Evolutionary conservation across 176 grass and related monocot species (phyloP), one percentile per base, ranked within the genome.

Genomic region (Rhipidocladum racemiflorum): DNA sequence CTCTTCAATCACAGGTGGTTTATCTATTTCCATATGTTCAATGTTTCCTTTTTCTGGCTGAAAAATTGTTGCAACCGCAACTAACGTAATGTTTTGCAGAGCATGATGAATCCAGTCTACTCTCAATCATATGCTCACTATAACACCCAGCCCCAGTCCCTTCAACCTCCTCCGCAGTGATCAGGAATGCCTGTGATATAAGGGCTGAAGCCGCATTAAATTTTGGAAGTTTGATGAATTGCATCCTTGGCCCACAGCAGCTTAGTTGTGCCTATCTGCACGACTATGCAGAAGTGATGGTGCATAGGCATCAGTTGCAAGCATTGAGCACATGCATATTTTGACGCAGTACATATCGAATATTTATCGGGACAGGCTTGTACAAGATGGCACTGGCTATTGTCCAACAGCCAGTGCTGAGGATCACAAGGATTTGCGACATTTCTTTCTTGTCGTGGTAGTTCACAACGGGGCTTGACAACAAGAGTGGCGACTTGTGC

Each of bases 1-100:
- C 93, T 78, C 97, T 99, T 23, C 97, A 99, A 61, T 99, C 97
- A 48, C 97, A 99, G 97, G 97, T 99, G 25, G 50, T 44, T 79
- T 48, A 29, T 53, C 72, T 74, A 59, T 64, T 32, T 60, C 44
- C 9, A 66, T 24, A 15, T 71, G 50, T 66, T 49, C 7, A 84
- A 36, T 74, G 55, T 73, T 65, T 63, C 17, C 8, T 42, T 23
- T 65, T 27, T 42, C 13, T n/a, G 17, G 38, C 29, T 78, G 45
- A 35, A 48, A 46, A 64, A 43, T 57, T 10, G 10, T 64, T 44
- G 7, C 61, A 43, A 24, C 4, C 14, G 21, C 76, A 74, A 82
- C 66, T 72, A 56, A 35, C 23, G 34, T 61, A 55, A 50, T 48
- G n/a, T 69, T 78, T 75, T 88, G n/a, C 90, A 99, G 97, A 85